Evolutionary conservation across 2,329 filamentous ascomycete species (phyloP).

Genomic region (Beauveria brongniartii): DNA sequence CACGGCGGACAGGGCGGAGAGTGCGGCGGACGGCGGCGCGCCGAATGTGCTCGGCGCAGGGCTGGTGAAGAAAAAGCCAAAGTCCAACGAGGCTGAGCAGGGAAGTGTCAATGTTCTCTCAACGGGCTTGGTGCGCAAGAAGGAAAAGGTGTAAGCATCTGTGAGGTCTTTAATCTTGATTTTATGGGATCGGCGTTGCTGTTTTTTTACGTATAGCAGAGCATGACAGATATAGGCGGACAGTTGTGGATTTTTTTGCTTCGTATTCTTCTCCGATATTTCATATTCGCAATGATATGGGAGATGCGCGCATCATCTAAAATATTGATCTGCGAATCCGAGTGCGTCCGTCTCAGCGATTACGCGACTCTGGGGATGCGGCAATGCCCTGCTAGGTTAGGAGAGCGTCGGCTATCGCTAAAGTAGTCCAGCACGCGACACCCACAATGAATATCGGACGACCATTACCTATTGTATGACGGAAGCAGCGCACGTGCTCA

Average conservation of each 20-base stretch:
- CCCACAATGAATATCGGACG: too few relatives aligned
- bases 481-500: too few relatives aligned
- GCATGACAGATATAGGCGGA: too few relatives aligned
- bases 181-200: background rate
- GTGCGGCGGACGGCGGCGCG: constrained; percentile 13
- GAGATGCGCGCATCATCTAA: too few relatives aligned
- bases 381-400: too few relatives aligned
- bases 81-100: constrained; percentile 20
- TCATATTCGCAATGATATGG: too few relatives aligned
- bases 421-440: too few relatives aligned
- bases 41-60: constrained; percentile 39
- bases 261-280: background rate
- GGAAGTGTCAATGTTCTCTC: background rate
- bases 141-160: background rate
- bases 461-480: too few relatives aligned
- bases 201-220: background rate
- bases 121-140: background rate
- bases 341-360: background rate
- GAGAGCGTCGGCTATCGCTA: too few relatives aligned
- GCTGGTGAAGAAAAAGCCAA: constrained; percentile 48
- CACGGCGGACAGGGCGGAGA: constrained; percentile 17
- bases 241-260: background rate
- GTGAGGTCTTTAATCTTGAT: background rate
- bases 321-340: background rate
- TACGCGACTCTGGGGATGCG: too few relatives aligned